Evolutionary conservation across 495 filamentous ascomycete genomes (phyloP).

Genomic region (Echria macrotheca): DNA sequence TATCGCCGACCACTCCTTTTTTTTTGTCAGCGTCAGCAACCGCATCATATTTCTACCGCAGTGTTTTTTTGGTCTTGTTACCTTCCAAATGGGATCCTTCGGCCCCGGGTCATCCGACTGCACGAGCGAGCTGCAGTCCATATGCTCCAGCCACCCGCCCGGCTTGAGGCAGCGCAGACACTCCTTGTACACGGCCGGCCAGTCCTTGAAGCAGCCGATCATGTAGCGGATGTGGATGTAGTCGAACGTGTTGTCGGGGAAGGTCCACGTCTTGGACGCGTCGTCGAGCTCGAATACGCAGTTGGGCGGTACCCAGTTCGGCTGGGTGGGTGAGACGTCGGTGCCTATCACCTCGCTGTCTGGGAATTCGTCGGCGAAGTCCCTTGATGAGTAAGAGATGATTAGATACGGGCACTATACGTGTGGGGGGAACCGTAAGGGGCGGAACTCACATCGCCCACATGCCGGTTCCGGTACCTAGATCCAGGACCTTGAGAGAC

Average conservation of each 20-base stretch:
- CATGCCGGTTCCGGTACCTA: slow-evolving; percentile 23
- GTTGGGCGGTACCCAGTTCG: slow-evolving; percentile 15
- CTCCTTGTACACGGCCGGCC: slow-evolving; percentile 39
- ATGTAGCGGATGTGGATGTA: slow-evolving; percentile 57
- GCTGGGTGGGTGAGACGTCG: slow-evolving; percentile 44
- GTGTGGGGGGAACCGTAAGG: neutral
- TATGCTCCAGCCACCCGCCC: slow-evolving; percentile 33
- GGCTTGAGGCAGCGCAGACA: slow-evolving; percentile 32
- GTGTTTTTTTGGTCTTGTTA: too few species aligned
- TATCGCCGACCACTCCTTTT: neutral
- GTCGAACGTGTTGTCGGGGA: slow-evolving; percentile 50
- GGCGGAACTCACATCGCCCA: neutral
- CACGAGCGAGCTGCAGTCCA: slow-evolving; percentile 20
- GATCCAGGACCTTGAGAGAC: slow-evolving; percentile 50
- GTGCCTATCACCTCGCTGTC: slow-evolving; percentile 48
- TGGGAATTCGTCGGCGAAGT: slow-evolving; percentile 53
- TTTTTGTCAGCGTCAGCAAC: too few species aligned
- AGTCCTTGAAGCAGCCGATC: slow-evolving; percentile 51
- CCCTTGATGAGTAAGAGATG: slow-evolving; percentile 20
- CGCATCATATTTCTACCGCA: too few species aligned
- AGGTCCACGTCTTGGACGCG: slow-evolving; percentile 48
- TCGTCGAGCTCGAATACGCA: slow-evolving; percentile 52
- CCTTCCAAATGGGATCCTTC: neutral
- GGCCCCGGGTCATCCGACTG: slow-evolving; percentile 23
- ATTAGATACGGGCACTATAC: neutral